Evolutionary conservation across 2,329 filamentous ascomycete genomes (phyloP), one percentile per base, ranked within the genome.

Genomic region (Ophiocordyceps camponoti-floridani): DNA sequence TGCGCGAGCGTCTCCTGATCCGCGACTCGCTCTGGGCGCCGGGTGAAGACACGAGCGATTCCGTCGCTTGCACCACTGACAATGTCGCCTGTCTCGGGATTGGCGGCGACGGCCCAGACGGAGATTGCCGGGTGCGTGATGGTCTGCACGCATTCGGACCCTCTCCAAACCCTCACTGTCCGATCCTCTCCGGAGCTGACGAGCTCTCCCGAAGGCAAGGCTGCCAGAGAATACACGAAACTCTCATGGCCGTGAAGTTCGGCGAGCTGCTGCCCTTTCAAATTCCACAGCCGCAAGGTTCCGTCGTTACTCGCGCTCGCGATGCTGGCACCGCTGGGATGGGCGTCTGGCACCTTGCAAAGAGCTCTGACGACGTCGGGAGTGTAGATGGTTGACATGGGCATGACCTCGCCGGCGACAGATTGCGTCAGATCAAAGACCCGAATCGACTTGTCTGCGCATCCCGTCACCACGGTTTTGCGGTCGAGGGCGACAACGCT

Each of bases 51-150:
- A 40, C 91, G 79, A 9, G 87, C 79, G 41, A 89, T 67, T 46
- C 84, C 79, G 57, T 98, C 91, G 59, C 89, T 98, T 27, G 89
- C 81, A 30, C 89, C 91, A 3, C 84, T 84, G n/a, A 86, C 85
- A 48, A 98, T 89, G 54, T 98, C 93, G 19, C 91, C 89, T 42
- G 76, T 93, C 49, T 85, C 77, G 1, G 71, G 57, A 56, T 84
- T 91, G 11, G 76, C 83, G n/a, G 87, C 84, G 16, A 98, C 86
- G 13, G 77, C 72, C 91, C 91, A 98, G 5, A 98, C 88, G 0
- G 89, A 96, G 45, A 96, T 93, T 10, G 91, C 91, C 11, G 91
- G 91, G 55, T 95, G 87, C 1, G 89, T 95, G 50, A 98, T 96
- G 37, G 89, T 95, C 62, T 98, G 91, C 41, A 94, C 65, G 58